Evolutionary conservation across 2,329 filamentous ascomycete genomes (phyloP), one percentile per base, ranked within the genome.

Genomic region (Beauveria asiatica): DNA sequence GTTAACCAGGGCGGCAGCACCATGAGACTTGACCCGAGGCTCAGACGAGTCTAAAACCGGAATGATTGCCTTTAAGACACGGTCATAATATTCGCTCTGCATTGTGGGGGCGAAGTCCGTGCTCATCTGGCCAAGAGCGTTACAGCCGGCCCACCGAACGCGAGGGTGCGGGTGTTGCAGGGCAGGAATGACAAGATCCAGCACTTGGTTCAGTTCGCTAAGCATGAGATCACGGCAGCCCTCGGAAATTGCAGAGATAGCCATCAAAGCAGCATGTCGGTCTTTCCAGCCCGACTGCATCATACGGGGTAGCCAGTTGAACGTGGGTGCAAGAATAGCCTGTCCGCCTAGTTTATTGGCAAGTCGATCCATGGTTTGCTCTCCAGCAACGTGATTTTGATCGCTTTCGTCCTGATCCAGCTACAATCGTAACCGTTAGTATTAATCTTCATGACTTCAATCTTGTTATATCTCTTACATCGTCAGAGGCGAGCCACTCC

Each of bases 71-170:
- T 87, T 90, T 56, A 99, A 82, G 17, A 99, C 90, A 49, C 87
- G 81, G 64, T 90, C 84, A 73, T 96, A 94, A 74, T 96, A 96
- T 68, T 96, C 94, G 66, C 90, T 89, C 75, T 99, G 94, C 93
- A 99, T 97, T 11, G 89, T 95, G 13, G 92, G 92, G 13, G 95
- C 93, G 73, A 99, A 99, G 71, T 99, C 94, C 37, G 94, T 99
- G 77, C 93, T 97, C 94, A 99, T 99, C 75, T 99, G 94, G 30
- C 94, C 94, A n/a, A 99, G 83, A 46, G 94, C 94, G 70, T 99
- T 97, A 79, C 94, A 99, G 39, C 92, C 94, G 57, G 94, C 94
- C 87, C 95, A 99, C 68, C 93, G 88, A 59, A 99, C 94, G 70
- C 94, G 90, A 45, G 94, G 90, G 70, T 99, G 94, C 44, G 89